A percentile compares a stretch with the other conserved stretches of the same genome.
Evolutionary conservation across 257 asterid species (phyloP).

Genomic region (Marsdenia floribunda): DNA sequence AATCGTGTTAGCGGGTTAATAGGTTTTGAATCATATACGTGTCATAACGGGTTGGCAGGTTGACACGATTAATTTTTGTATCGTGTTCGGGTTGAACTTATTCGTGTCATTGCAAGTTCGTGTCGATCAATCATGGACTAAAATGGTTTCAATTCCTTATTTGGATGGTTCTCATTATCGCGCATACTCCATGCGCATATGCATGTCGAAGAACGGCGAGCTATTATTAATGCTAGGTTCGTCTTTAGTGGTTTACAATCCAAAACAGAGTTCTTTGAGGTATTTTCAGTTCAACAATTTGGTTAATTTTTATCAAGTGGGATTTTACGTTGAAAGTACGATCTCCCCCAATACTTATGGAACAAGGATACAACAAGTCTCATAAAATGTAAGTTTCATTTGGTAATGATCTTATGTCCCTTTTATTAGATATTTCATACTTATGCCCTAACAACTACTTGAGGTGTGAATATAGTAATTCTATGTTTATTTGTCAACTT

Average conservation of each 20-base stretch:
- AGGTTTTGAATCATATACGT: too few species aligned
- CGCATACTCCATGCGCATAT: conserved; percentile 22
- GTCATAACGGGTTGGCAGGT: too few species aligned
- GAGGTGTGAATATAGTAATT: neutral
- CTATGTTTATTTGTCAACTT: neutral
- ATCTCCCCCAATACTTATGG: conserved; percentile 21
- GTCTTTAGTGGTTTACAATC: conserved; percentile 30
- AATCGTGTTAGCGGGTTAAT: too few species aligned
- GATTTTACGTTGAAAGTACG: conserved; percentile 37
- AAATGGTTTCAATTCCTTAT: conserved; percentile 33
- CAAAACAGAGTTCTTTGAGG: conserved; percentile 25
- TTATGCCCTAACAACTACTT: neutral
- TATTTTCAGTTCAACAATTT: conserved; percentile 22
- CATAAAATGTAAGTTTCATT: neutral
- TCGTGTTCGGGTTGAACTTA: too few species aligned
- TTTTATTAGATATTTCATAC: neutral
- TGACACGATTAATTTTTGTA: too few species aligned
- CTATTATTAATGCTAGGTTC: conserved; percentile 33
- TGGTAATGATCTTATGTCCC: neutral
- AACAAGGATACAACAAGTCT: neutral
- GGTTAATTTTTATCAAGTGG: conserved; percentile 7
- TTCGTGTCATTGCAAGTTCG: too few species aligned
- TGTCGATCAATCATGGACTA: conserved; percentile 48
- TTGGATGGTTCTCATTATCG: conserved; percentile 23
- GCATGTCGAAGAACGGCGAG: conserved; percentile 32